Percentiles rank a stretch among this genome's conserved stretches.
phyloP scores from a whole-genome alignment of 495 filamentous ascomycete species.

The Tuber brumale region DNA sequence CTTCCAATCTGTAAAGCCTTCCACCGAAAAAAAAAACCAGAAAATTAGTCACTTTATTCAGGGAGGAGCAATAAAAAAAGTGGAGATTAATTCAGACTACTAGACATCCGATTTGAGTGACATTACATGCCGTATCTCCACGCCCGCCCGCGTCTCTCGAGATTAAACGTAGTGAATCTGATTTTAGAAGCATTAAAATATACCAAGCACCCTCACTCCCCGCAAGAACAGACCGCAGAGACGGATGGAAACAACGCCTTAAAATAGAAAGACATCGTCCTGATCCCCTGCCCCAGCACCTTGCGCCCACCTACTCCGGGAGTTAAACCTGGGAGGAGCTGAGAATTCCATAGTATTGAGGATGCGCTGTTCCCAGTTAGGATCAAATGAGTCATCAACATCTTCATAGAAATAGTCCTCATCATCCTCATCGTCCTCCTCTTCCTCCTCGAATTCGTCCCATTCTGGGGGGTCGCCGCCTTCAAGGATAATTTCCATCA shows the following conservation, averaged over 20 bases:
- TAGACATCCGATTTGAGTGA: background rate
- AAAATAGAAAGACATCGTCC: background rate
- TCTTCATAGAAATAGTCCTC: conserved; percentile 14
- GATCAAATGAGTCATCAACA: conserved; percentile 13
- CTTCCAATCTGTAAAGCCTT: background rate
- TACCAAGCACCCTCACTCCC: background rate
- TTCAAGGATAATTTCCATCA: conserved; percentile 33
- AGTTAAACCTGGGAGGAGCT: background rate
- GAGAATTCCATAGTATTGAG: background rate
- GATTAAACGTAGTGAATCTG: background rate
- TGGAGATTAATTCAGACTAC: conserved; percentile 2
- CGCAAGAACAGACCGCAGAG: background rate
- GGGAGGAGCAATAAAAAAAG: background rate
- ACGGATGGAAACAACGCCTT: background rate
- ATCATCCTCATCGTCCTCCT: conserved; percentile 22
- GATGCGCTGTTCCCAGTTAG: background rate
- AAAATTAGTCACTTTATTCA: background rate
- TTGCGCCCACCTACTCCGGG: background rate
- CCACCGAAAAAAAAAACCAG: background rate
- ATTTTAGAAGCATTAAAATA: background rate
- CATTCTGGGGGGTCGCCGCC: conserved; percentile 20
- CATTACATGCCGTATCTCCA: background rate
- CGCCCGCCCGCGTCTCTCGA: background rate
- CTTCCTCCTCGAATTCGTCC: conserved; percentile 14
- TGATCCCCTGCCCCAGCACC: background rate